These are phyloP conservation scores for Scytalidium lignicola DNA, from an alignment of 2,329 filamentous ascomycete genomes.

Conservation along the genomic window DNA sequence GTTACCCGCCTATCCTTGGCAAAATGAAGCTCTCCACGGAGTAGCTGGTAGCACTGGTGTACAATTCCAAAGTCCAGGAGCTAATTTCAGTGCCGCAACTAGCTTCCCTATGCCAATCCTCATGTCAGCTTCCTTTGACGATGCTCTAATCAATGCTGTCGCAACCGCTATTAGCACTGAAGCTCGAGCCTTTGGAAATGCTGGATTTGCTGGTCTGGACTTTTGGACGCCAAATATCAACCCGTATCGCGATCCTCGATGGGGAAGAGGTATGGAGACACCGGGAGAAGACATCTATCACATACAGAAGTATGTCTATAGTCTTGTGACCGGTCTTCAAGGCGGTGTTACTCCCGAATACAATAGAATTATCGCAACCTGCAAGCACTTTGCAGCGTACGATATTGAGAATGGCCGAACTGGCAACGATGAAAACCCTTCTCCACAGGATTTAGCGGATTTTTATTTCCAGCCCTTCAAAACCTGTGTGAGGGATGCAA, in stretches of 20 bases:
- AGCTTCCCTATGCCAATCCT: constrained; percentile 60
- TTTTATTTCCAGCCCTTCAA: constrained; percentile 64
- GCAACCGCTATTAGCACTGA: constrained; percentile 52
- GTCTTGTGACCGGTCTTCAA: constrained; percentile 50
- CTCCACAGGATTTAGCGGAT: constrained; percentile 57
- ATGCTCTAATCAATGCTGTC: constrained; percentile 51
- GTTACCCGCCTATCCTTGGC: constrained; percentile 47
- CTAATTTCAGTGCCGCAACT: constrained; percentile 53
- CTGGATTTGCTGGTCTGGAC: constrained; percentile 46
- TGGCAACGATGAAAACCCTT: constrained; percentile 51
- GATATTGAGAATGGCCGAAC: constrained; percentile 46
- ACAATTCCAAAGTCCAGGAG: constrained; percentile 43
- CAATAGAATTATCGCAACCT: constrained; percentile 47
- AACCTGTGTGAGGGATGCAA: constrained; percentile 51
- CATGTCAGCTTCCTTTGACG: constrained; percentile 58
- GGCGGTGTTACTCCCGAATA: constrained; percentile 35
- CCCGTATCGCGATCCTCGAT: constrained; percentile 55
- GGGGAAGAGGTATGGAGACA: constrained; percentile 56
- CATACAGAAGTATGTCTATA: constrained; percentile 45
- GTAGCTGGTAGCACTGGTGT: constrained; percentile 49
- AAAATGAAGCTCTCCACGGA: constrained; percentile 57
- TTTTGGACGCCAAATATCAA: constrained; percentile 65
- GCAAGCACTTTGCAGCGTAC: constrained; percentile 56
- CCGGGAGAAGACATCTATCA: constrained; percentile 52
- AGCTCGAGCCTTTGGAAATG: constrained; percentile 59